Evolutionary conservation across 2,329 filamentous ascomycete species (phyloP), one percentile per base, ranked within the genome.

Genomic region (Aaosphaeria arxii): DNA sequence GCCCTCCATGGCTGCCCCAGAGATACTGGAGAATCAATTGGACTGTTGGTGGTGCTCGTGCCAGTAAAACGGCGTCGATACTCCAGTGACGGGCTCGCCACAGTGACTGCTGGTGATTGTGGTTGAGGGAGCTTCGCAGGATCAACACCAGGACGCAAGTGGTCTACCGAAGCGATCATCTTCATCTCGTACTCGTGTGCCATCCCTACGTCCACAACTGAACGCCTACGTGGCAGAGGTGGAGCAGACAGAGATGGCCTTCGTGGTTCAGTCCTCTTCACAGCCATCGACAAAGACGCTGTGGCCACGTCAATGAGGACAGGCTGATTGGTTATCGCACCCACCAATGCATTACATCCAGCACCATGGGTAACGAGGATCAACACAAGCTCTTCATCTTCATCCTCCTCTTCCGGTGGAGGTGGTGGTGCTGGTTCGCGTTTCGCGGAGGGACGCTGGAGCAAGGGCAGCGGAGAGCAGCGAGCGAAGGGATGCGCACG

Each of bases 301-400:
- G 95, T 88, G 30, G 86, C 87, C 11, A 97, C 87, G 64, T 97
- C 91, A 62, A 95, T 83, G 11, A 99, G 78, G 0, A 95, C 91
- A 0, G 94, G 92, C 62, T 96, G 88, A 51, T 92, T 88, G 0
- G 91, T 95, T 55, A 99, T 82, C 29, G 91, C 91, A 9, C 92
- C 91, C 53, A 99, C 91, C 40, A 99, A 73, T 2, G 94, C 94
- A 72, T 99, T 99, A 72, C 92, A 96, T 36, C 94, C 94, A 11
- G 94, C 94, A 28, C 92, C 92, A 64, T 99, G 94, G 0, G 94
- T 96, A 24, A 99, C 88, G 6, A 99, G 74, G 38, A 99, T 79
- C 11, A 99, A 76, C 1, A 97, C 85, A 1, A 91, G 81, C 58
- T 85, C 82, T 11, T 87, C 82, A 0, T 83, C 79, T 2, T 80